Evolutionary conservation across 139 green algal species (phyloP).

Genomic region (Raphidocelis subcapitata): DNA sequence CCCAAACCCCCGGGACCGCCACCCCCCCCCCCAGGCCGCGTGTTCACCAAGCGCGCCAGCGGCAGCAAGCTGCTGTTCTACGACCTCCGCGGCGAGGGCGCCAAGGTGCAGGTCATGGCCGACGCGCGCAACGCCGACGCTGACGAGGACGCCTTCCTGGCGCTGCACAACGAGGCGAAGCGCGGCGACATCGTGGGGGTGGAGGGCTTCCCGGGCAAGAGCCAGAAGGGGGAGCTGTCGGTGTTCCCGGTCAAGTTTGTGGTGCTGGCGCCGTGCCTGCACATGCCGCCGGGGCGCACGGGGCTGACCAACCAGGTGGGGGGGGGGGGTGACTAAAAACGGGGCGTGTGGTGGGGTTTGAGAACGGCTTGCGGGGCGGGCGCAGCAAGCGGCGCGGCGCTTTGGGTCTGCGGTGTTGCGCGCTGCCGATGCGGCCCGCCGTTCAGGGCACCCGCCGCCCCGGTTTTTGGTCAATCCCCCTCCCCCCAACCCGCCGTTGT

Average conservation of each 20-base stretch:
- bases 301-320: constrained; percentile 82
- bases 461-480: no score
- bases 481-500: no score
- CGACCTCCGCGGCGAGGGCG: constrained; percentile 85
- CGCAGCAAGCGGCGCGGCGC: neutral
- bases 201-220: constrained; percentile 91
- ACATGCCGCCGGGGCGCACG: constrained; percentile 92
- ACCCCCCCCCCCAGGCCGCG: constrained; percentile 55
- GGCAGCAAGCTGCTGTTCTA: constrained; percentile 98
- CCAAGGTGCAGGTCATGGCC: constrained; percentile 96
- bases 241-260: constrained; percentile 81
- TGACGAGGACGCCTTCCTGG: constrained; percentile 74
- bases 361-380: neutral
- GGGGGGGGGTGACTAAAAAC: neutral
- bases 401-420: no score
- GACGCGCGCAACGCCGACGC: constrained; percentile 62
- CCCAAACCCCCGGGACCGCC: no score
- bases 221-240: constrained; percentile 95
- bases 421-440: no score
- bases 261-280: constrained; percentile 94
- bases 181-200: constrained; percentile 96
- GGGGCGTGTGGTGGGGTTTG: neutral
- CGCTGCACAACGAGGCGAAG: constrained; percentile 82
- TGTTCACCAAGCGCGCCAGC: constrained; percentile 84
- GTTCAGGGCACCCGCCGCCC: no score